Conservation (phyloP, 768 basidiomycete species). For the Mycena haematopus region DNA sequence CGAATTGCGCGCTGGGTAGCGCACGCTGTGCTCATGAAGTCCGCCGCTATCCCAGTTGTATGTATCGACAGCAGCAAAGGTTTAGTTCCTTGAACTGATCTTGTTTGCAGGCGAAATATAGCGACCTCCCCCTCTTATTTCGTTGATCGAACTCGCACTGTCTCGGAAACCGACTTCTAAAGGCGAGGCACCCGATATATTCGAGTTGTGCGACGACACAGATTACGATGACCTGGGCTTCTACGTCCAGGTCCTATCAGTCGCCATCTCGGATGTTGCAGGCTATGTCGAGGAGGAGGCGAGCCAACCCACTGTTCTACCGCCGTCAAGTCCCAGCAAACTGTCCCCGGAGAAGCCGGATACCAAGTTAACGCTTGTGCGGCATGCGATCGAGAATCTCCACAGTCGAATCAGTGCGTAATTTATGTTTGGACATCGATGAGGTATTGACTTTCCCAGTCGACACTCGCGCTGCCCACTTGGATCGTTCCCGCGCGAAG, state of each 20-base stretch:
- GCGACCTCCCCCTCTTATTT: slow-evolving; percentile 57
- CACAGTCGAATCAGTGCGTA: slow-evolving; percentile 28
- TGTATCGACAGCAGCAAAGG: slow-evolving; percentile 25
- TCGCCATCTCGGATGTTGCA: slow-evolving; percentile 63
- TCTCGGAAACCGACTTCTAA: slow-evolving; percentile 11
- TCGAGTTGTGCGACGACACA: slow-evolving; percentile 60
- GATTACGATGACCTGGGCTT: slow-evolving; percentile 68
- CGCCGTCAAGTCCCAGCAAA: slow-evolving; percentile 25
- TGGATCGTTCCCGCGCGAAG: slow-evolving; percentile 79
- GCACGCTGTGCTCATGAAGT: slow-evolving; percentile 50
- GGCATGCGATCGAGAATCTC: slow-evolving; percentile 22
- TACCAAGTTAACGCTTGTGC: slow-evolving; percentile 18
- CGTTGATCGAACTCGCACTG: slow-evolving; percentile 52
- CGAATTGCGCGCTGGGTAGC: slow-evolving; percentile 68
- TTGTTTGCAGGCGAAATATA: slow-evolving; percentile 46
- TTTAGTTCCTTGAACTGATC: slow-evolving; percentile 1
- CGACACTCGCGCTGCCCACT: slow-evolving; percentile 75
- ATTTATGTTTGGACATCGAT: neutral
- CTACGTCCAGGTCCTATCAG: slow-evolving; percentile 61
- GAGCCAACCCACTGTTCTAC: slow-evolving; percentile 21
- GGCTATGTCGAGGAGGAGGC: slow-evolving; percentile 61
- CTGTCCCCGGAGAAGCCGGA: slow-evolving; percentile 22
- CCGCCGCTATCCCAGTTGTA: slow-evolving; percentile 34
- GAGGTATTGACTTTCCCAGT: slow-evolving; percentile 43
- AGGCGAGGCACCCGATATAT: slow-evolving; percentile 46